Conservation (phyloP, 129 eudicot genomes). For the Smallanthus sonchifolius region DNA sequence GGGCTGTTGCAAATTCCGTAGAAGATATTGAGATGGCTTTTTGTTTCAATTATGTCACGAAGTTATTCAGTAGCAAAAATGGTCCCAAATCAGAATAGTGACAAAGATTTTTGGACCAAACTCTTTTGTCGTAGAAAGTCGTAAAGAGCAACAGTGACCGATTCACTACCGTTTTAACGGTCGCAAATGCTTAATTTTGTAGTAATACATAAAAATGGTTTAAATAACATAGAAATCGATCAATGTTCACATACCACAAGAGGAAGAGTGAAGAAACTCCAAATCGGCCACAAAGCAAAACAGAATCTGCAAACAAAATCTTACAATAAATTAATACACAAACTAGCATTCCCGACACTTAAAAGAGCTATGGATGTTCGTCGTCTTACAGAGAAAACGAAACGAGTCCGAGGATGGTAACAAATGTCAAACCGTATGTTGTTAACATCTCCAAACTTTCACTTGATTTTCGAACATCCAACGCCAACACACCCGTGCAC, state of each 20-base stretch:
- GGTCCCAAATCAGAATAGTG: too few relatives aligned
- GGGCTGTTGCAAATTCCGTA: too few relatives aligned
- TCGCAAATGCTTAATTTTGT: background rate
- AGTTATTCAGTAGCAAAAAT: too few relatives aligned
- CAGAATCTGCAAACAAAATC: constrained; percentile 39
- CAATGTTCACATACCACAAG: constrained; percentile 44
- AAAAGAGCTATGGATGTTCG: background rate
- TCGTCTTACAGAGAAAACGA: constrained; percentile 53
- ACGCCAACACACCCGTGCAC: background rate
- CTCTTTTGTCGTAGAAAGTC: too few relatives aligned
- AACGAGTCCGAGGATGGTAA: background rate
- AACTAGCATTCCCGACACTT: too few relatives aligned
- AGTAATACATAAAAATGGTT: background rate
- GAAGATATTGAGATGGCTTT: too few relatives aligned
- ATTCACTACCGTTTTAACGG: too few relatives aligned
- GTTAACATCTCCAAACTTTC: background rate
- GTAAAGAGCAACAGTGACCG: too few relatives aligned
- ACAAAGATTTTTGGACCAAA: too few relatives aligned
- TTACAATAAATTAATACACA: background rate
- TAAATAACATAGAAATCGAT: background rate
- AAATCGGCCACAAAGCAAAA: constrained; percentile 68
- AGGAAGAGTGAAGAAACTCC: constrained; percentile 71
- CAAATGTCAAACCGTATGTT: background rate
- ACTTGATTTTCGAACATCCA: background rate
- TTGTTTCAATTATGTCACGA: too few relatives aligned